Evolutionary conservation across 1,284 basidiomycete genomes (phyloP), one percentile per base, ranked within the genome.

Genomic region (Ganoderma sinense): DNA sequence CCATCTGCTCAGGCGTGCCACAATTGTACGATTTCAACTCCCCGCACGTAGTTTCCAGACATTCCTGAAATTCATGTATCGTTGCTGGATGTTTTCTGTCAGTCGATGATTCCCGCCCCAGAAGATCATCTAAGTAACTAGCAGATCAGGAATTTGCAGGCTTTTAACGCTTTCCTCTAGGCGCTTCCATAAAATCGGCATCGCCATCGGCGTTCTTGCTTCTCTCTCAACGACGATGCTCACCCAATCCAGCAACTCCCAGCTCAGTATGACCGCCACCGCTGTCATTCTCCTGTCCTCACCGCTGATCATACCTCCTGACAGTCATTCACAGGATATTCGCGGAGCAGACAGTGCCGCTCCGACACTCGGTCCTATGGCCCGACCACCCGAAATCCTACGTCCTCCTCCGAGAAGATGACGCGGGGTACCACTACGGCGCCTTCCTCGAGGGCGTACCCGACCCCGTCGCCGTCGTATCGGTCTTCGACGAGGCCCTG

Each of bases 351-450:
- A 89, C 89, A 0, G 75, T 88, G 39, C 73, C 81, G 3, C 82
- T 91, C 53, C 86, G 89, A 39, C 89, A 89, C 75, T 80, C 83
- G 20, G 86, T 91, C 11, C 82, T 90, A 26, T 91, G 88, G 87
- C 87, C 89, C 5, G 77, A 85, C 73, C 82, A 83, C 70, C 83
- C 85, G 6, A 75, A 86, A 13, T 82, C 84, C 63, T 80, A 86
- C 73, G 86, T 91, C 65, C 82, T 79, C 55, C 82, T 89, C 2
- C 82, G 86, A 7, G 88, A 89, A 71, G 88, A 90, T 72, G 78
- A 81, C 45, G 66, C 73, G 7, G 88, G 86, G 3, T 71, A 80
- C 69, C 89, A 90, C 80, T 84, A 86, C 72, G 89, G 88, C 61
- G 86, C 86, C 1, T 88, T 91, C 76, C 60, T 87, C 2, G 69